phyloP scores from a whole-genome alignment of 345 rosid genomes.

The Lepidium sativum region DNA sequence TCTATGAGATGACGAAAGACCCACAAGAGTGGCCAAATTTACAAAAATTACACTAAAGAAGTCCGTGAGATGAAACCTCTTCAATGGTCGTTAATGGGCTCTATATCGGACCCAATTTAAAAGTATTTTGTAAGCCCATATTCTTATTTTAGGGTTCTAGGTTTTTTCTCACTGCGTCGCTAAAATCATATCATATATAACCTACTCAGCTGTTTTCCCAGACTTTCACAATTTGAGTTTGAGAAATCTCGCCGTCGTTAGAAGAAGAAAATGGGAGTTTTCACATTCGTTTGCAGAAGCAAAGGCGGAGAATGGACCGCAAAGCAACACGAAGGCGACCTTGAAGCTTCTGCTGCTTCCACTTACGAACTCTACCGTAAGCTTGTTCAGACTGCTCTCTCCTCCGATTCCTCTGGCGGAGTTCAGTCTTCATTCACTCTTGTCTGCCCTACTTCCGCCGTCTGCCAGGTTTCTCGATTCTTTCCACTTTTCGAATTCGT shows the following conservation, averaged over 20 bases:
- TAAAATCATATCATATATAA: not conserved
- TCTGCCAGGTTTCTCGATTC: conserved; percentile 48
- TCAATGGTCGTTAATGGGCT: not conserved
- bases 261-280: conserved; percentile 47
- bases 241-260: conserved; percentile 16
- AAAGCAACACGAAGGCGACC: conserved; percentile 70
- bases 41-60: too few relatives aligned
- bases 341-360: conserved; percentile 58
- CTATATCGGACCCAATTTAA: not conserved
- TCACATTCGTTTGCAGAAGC: conserved; percentile 58
- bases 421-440: conserved; percentile 78
- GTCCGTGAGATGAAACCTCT: too few relatives aligned
- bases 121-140: not conserved
- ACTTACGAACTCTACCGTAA: conserved; percentile 64
- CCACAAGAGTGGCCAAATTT: too few relatives aligned
- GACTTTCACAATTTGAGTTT: not conserved
- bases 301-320: conserved; percentile 59
- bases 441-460: conserved; percentile 63
- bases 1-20: too few relatives aligned
- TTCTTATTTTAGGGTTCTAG: not conserved
- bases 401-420: conserved; percentile 60
- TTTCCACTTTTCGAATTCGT: not conserved
- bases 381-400: conserved; percentile 60
- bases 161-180: not conserved
- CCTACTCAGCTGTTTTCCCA: not conserved